Base-by-base conservation (phyloP, 768 basidiomycete genomes). In the Calocybe cyanea region DNA sequence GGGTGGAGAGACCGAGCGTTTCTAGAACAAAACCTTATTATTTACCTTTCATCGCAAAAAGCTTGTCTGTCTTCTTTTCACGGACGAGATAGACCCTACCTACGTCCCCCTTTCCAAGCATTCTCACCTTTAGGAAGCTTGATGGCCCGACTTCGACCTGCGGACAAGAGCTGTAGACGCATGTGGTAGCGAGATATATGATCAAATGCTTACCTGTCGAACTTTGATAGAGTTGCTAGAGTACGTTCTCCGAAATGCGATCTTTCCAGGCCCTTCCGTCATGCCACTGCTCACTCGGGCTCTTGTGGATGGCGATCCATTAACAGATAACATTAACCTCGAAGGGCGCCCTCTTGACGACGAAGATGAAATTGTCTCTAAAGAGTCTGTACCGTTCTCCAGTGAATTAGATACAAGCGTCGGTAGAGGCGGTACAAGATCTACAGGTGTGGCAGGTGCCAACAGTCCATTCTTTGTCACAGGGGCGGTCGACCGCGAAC, bases 41-140 rank as follows among this genome's bases (percentile, higher is more conserved):
- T 78, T 60, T 73, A 92, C 94, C 94, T 83, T 99, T 99, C 96
- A 99, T 99, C 48, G 96, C 96, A 68, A 84, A 99, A 52, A 98
- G 75, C 69, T 95, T 96, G 58, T 83, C 80, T 39, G 84, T 84
- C 77, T 98, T 98, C 81, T 99, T 98, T 73, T 99, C 96, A 57
- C 88, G 80, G 40, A 99, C 96, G 36, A 99, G 80, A 70, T 97
- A 99, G 33, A 99, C 96, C 64, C 95, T 89, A 15, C 96, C 96
- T 38, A 99, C 96, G 66, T 99, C 96, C 37, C 96, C 96, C 64
- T 96, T 92, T 38, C 96, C 96, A n/a, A 98, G 77, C 77, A 99
- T 78, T 71, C 94, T 96, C 69, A 98, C 74, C 73, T 99, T 99
- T 61, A 87, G 78, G 68, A 99, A 99, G 64, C 91, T 93, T 38